Base-by-base conservation (phyloP, 2,329 filamentous ascomycete species). In the Fusarium tupiense region DNA sequence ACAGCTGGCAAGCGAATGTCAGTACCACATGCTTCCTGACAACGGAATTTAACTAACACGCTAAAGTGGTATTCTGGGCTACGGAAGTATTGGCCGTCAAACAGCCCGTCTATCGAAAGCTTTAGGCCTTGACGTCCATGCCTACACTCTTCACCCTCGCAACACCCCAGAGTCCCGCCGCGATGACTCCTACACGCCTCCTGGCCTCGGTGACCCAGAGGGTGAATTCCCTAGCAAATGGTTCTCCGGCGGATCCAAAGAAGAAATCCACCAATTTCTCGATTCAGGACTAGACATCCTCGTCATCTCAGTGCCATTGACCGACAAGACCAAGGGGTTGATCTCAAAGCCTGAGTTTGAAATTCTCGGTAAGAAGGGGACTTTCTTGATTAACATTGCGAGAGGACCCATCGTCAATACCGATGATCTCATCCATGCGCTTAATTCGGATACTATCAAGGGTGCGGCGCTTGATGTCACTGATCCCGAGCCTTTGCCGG, bases 401-500 rank as follows among this genome's bases (percentile, higher is more conserved):
- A 88, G 93, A 5, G 93, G 86, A 0, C 82, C 83, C 0, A 82
- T 88, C 20, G 79, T 89, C 29, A 77, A 86, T 56, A 86, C 85
- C 5, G 82, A 87, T 5, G 91, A 89, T 4, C 80, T 96, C 58
- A 87, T 94, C 24, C 84, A 84, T 4, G 91, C 92, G 0, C 82
- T 95, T 17, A 82, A 88, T 44, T 71, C 71, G 7, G 85, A 80
- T 10, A 54, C 79, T 22, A 84, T 87, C 54, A 78, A 85, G 7
- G 93, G 93, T 37, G 94, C 93, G 0, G 93, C 93, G 4, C 82
- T 96, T 46, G 93, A 95, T 79, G 93, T 96, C 2, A 93, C 93
- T 4, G 93, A 95, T 69, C 93, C 93, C 0, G 94, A 96, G 81
- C 94, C 94, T 1, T 80, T 96, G 71, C 92, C 93, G 0, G 82